These are phyloP conservation scores for Geranium brycei DNA, from an alignment of 345 rosid species.

Conservation along the genomic window DNA sequence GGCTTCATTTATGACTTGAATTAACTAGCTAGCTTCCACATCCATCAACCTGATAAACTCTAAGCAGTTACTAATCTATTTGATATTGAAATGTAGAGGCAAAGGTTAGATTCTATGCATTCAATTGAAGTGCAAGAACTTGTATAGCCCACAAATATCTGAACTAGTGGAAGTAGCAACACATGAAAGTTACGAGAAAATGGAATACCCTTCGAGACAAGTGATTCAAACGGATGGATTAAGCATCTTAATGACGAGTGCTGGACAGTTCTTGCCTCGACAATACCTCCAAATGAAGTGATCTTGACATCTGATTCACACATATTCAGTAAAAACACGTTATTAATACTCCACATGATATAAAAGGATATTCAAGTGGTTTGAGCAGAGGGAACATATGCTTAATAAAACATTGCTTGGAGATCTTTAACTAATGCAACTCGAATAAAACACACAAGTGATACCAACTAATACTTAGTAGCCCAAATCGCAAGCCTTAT, in stretches of 20 bases:
- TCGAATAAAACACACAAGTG: too few species aligned
- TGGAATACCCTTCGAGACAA: slow-evolving; percentile 25
- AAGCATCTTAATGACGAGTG: slow-evolving; percentile 26
- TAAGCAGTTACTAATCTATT: too few species aligned
- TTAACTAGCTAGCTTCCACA: neutral
- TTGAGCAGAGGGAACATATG: too few species aligned
- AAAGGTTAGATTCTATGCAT: too few species aligned
- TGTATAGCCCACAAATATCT: neutral
- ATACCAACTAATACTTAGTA: too few species aligned
- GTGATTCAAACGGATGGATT: slow-evolving; percentile 21
- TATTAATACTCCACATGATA: neutral
- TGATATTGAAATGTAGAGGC: too few species aligned
- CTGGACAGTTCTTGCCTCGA: slow-evolving; percentile 33
- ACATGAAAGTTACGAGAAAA: neutral
- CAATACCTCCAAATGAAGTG: slow-evolving; percentile 20
- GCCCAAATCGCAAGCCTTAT: too few species aligned
- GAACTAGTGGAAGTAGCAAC: neutral
- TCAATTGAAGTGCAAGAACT: too few species aligned
- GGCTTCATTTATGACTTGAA: neutral
- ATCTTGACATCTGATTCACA: slow-evolving; percentile 34
- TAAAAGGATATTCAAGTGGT: too few species aligned
- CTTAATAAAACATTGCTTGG: too few species aligned
- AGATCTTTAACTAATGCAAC: too few species aligned
- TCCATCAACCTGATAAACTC: neutral
- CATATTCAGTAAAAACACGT: neutral